A percentile compares a stretch with the other conserved stretches of the same genome.
These are phyloP conservation scores for Polytrichum formosum DNA, from an alignment of 225 moss, liverwort and hornwort genomes.

Conservation along the genomic window DNA sequence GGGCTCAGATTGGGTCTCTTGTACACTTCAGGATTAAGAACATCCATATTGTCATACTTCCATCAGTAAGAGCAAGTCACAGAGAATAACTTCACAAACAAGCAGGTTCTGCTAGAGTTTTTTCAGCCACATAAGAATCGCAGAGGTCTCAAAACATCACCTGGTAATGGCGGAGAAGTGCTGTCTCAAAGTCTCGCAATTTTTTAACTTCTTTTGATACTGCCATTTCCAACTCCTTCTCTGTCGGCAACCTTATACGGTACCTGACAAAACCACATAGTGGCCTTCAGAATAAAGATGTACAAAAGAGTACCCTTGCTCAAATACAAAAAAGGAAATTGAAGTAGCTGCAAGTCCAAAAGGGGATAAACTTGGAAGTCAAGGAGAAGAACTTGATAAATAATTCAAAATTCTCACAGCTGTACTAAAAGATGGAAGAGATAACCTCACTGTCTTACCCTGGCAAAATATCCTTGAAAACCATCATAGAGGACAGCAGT, in stretches of 20 bases:
- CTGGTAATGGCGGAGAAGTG: conserved; percentile 88
- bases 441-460: conserved; percentile 40
- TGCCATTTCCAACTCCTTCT: conserved; percentile 74
- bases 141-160: conserved; percentile 15
- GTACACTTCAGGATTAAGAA: no score
- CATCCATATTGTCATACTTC: no score
- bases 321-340: no score
- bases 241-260: conserved; percentile 86
- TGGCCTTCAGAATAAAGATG: conserved; percentile 1
- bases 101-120: no score
- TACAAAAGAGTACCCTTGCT: not conserved
- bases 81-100: no score
- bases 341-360: no score
- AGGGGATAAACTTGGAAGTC: no score
- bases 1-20: no score
- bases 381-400: no score
- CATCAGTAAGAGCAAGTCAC: no score
- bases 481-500: conserved; percentile 88
- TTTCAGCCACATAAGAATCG: no score
- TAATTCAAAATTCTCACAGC: not conserved
- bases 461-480: conserved; percentile 93
- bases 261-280: conserved; percentile 48
- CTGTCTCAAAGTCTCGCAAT: conserved; percentile 80
- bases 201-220: conserved; percentile 93
- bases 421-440: not conserved